phyloP scores from a whole-genome alignment of 805 yeast species.

The Ogataea allantospora region DNA sequence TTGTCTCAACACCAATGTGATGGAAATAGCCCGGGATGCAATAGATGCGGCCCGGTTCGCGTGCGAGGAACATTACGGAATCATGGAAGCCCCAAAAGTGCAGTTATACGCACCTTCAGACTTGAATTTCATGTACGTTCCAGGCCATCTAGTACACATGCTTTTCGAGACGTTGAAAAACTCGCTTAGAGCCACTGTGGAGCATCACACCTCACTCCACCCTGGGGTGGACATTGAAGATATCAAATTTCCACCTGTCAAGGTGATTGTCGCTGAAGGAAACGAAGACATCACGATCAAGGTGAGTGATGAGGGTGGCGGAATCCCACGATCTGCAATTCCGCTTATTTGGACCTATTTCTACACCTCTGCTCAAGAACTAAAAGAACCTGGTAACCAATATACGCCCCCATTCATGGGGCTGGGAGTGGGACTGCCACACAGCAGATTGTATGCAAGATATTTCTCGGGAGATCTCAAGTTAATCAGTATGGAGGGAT shows the following conservation, averaged over 20 bases:
- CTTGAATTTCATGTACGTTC: constrained; percentile 84
- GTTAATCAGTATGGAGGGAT: constrained; percentile 88
- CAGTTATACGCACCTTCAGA: constrained; percentile 73
- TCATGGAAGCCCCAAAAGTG: constrained; percentile 83
- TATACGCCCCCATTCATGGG: constrained; percentile 89
- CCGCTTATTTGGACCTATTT: constrained; percentile 89
- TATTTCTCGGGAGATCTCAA: constrained; percentile 90
- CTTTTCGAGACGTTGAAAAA: constrained; percentile 84
- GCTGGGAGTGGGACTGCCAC: constrained; percentile 87
- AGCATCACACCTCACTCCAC: constrained; percentile 61
- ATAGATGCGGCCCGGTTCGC: constrained; percentile 87
- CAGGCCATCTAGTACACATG: constrained; percentile 91
- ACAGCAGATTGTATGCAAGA: constrained; percentile 80
- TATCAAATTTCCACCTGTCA: constrained; percentile 76
- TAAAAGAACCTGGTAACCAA: constrained; percentile 42
- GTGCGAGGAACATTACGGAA: constrained; percentile 87
- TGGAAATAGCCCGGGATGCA: constrained; percentile 82
- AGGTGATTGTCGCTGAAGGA: constrained; percentile 85
- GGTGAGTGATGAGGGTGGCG: constrained; percentile 92
- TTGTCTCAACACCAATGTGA: constrained; percentile 79
- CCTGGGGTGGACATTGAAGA: constrained; percentile 54
- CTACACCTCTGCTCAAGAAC: constrained; percentile 81
- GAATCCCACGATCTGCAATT: constrained; percentile 79
- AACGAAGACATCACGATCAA: constrained; percentile 88
- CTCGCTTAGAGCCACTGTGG: constrained; percentile 86